Base-by-base conservation (phyloP, 805 yeast species). In the Saturnispora diversa region DNA sequence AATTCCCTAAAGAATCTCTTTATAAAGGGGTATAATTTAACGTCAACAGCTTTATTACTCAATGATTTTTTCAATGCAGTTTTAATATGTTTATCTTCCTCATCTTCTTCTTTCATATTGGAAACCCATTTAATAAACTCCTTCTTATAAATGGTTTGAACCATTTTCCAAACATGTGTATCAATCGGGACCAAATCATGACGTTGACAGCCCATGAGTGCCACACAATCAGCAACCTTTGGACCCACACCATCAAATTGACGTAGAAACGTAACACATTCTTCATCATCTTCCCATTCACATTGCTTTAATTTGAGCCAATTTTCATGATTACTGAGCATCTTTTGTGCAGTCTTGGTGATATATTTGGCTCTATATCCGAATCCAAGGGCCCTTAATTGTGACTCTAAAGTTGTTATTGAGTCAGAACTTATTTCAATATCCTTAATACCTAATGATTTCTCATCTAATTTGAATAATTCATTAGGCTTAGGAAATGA, bases 151-250 rank as follows among this genome's bases (percentile, higher is more conserved):
- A 84, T 94, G 40, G 94, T 65, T 43, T 75, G 72, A 0, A 96
- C 95, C 37, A 92, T 83, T 53, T 88, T 85, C 66, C 80, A 83
- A 17, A 92, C 94, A 55, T 92, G 98, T 0, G 97, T 94, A 58
- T 92, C 98, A 1, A 92, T 84, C 0, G 98, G 98, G 3, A 92
- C 96, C 9, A 85, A 74, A 42, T 80, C 85, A 52, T 83, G 85
- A 56, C 84, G 80, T 51, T 83, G 90, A 45, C 90, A 66, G 2
- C 92, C 79, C 97, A 92, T 90, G 33, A 92, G 65, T 48, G 94
- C 80, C 12, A 92, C 92, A 58, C 98, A 92, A 52, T 92, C 98
- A 0, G 98, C 97, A 2, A 92, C 97, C 62, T 92, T 92, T 1
- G 97, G 97, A 0, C 98, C 98, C 0, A 92, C 96, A 1, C 98